phyloP scores from a whole-genome alignment of 225 moss, liverwort and hornwort species.

The Neckera pumila region DNA sequence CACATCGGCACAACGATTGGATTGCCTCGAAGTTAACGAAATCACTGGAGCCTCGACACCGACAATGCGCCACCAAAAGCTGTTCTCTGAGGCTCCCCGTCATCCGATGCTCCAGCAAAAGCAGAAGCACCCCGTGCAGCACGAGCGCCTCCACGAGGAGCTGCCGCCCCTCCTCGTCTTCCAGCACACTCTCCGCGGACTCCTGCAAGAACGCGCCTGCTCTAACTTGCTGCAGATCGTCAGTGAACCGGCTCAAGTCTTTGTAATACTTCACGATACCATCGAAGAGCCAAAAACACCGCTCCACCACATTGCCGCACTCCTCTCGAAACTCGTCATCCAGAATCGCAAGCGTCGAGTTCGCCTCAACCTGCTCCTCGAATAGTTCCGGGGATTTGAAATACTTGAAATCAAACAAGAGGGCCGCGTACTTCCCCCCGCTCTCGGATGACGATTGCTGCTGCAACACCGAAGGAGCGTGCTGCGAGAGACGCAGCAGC shows the following conservation, averaged over 20 bases:
- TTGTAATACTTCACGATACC: constrained; percentile 81
- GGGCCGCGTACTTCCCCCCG: constrained; percentile 37
- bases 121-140: constrained; percentile 78
- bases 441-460: constrained; percentile 29
- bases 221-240: constrained; percentile 64
- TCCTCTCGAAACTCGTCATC: constrained; percentile 92
- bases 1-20: constrained; percentile 61
- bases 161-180: constrained; percentile 92
- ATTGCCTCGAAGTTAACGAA: constrained; percentile 79
- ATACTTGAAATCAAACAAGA: constrained; percentile 86
- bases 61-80: constrained; percentile 79
- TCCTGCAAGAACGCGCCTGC: constrained; percentile 72
- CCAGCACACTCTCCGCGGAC: constrained; percentile 79
- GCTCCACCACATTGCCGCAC: constrained; percentile 62
- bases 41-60: constrained; percentile 64
- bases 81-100: constrained; percentile 76
- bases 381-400: constrained; percentile 78
- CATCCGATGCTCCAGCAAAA: constrained; percentile 78
- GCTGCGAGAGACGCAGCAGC: constrained; percentile 85
- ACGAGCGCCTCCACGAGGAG: constrained; percentile 77
- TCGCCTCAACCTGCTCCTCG: constrained; percentile 79
- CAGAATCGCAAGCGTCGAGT: constrained; percentile 43
- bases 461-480: constrained; percentile 63
- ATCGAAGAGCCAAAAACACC: constrained; percentile 73
- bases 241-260: constrained; percentile 58